Percentiles rank a stretch among this genome's conserved stretches.
Conservation (phyloP, 2,329 filamentous ascomycete genomes). For the Thielaviopsis ethacetica region DNA sequence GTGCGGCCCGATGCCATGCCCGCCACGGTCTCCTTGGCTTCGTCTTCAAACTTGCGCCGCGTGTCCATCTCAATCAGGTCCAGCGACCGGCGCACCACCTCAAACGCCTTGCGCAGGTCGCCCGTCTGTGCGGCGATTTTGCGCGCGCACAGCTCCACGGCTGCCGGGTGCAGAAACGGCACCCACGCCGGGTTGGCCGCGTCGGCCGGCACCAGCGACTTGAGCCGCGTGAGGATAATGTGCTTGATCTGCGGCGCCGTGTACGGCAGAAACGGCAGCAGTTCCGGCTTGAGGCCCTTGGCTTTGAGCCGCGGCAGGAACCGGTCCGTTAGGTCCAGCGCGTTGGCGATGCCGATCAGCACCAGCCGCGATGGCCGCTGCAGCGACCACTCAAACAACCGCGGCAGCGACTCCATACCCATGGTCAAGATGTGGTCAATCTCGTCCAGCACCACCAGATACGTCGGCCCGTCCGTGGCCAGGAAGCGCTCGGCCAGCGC, state of each 20-base stretch:
- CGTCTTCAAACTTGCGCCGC: conserved; percentile 52
- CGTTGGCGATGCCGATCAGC: conserved; percentile 88
- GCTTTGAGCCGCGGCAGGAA: conserved; percentile 88
- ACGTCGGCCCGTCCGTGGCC: conserved; percentile 29
- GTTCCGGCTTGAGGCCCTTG: conserved; percentile 74
- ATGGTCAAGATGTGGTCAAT: conserved; percentile 86
- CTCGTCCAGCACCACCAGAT: conserved; percentile 82
- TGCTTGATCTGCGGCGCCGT: conserved; percentile 71
- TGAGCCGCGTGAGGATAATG: conserved; percentile 72
- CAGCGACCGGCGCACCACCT: conserved; percentile 77
- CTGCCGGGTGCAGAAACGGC: conserved; percentile 84
- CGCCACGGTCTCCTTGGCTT: conserved; percentile 36
- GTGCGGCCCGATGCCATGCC: conserved; percentile 55
- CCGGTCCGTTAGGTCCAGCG: conserved; percentile 84
- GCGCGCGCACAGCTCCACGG: conserved; percentile 83
- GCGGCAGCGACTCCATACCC: conserved; percentile 78
- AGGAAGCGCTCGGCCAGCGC: conserved; percentile 9
- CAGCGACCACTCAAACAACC: conserved; percentile 92
- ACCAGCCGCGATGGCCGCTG: conserved; percentile 63
- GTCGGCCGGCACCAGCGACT: conserved; percentile 47
- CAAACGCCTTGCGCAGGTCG: conserved; percentile 86
- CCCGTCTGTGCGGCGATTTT: conserved; percentile 91
- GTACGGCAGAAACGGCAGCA: conserved; percentile 88
- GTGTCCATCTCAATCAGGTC: conserved; percentile 82
- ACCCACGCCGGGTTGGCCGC: conserved; percentile 41